These are phyloP conservation scores for Backusella circina DNA, from an alignment of 192 early-diverging fungal genomes.

Conservation along the genomic window DNA sequence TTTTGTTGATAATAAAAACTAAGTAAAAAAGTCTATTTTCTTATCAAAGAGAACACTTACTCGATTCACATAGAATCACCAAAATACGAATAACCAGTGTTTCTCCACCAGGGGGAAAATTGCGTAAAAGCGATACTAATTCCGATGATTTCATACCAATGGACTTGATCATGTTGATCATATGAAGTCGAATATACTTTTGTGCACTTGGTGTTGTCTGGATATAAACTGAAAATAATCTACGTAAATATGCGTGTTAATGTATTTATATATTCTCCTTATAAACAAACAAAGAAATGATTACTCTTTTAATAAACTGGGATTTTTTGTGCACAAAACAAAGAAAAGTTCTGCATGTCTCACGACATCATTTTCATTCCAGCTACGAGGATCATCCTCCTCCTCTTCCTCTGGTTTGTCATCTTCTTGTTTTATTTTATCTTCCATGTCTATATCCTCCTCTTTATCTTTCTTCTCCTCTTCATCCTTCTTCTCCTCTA, in stretches of 20 bases:
- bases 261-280: background rate
- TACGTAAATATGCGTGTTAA: constrained; percentile 15
- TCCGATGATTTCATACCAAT: constrained; percentile 54
- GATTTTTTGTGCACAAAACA: constrained; percentile 71
- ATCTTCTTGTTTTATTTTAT: constrained; percentile 20
- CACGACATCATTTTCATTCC: constrained; percentile 62
- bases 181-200: constrained; percentile 50
- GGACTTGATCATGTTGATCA: constrained; percentile 62
- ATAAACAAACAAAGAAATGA: background rate
- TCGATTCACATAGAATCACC: constrained; percentile 58
- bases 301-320: constrained; percentile 62
- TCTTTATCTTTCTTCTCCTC: background rate
- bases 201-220: constrained; percentile 37
- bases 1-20: too few relatives aligned
- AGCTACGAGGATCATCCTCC: constrained; percentile 14
- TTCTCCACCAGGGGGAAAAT: constrained; percentile 72
- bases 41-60: constrained; percentile 13
- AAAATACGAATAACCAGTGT: constrained; percentile 61
- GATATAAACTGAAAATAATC: constrained; percentile 51
- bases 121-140: constrained; percentile 53
- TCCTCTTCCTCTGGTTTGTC: background rate
- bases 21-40: background rate
- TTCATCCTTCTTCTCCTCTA: background rate
- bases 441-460: background rate
- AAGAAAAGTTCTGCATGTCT: constrained; percentile 73